Base-by-base conservation (phyloP, 768 basidiomycete species). In the Galerina marginata region DNA sequence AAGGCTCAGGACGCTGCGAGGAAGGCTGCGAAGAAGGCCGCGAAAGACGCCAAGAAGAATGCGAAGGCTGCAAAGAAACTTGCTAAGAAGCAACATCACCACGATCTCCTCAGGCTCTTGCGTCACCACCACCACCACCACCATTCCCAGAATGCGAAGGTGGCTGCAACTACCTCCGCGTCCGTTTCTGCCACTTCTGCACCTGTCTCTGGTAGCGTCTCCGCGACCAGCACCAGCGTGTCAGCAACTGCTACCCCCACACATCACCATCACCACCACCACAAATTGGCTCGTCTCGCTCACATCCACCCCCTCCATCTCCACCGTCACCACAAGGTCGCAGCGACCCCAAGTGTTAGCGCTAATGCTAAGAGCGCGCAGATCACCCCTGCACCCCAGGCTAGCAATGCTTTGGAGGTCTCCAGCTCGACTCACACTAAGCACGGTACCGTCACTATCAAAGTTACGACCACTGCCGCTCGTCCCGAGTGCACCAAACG, bases 371-470 rank as follows among this genome's bases (percentile, higher is more conserved):
- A 48, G 15, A 56, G 44, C 29, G 55, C 64, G 14, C 36, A 55
- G 49, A 64, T 65, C 48, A 67, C 66, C 5, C 53, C 62, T 36
- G 59, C 65, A 4, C 63, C 67, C 6, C 48, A 60, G 36, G 58
- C 57, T 20, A 53, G 54, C 42, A 29, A 56, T 20, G 56, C 59
- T 43, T 52, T 25, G 45, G 62, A 61, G 39, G 43, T 58, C 9
- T 56, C 66, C 15, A 43, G 59, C 20, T 42, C 56, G 15, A 65
- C 68, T 40, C 59, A 58, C 50, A 68, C 67, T 25, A 53, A 64
- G 46, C 60, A 70, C 43, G 65, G 67, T 20, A 58, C 62, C 46
- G 67, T 66, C 33, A 72, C 71, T 20, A 64, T 71, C 49, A 43
- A 58, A 11, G 50, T 66, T 42, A 69, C 67, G 29, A 65, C 67